phyloP scores from a whole-genome alignment of 1,284 basidiomycete genomes.

The Malassezia vespertilionis region DNA sequence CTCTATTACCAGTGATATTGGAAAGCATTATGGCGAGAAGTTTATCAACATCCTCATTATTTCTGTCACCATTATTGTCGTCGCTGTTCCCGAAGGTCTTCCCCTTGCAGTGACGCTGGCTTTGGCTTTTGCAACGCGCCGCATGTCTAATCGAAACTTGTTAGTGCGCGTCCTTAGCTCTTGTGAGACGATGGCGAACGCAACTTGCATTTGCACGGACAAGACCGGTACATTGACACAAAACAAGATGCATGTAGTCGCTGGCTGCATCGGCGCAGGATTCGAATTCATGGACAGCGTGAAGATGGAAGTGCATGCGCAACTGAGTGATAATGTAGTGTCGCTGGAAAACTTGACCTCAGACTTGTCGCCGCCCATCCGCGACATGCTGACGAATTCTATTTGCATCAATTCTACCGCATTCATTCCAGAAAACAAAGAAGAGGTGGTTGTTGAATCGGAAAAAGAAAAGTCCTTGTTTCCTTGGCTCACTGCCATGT shows the following conservation, averaged over 20 bases:
- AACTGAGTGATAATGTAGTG: slow-evolving; percentile 21
- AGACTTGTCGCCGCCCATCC: slow-evolving; percentile 56
- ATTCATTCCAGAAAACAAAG: slow-evolving; percentile 56
- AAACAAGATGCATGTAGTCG: slow-evolving; percentile 89
- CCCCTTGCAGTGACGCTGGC: slow-evolving; percentile 93
- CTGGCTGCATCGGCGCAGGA: slow-evolving; percentile 82
- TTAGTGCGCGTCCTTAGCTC: slow-evolving; percentile 88
- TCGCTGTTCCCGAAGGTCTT: slow-evolving; percentile 92
- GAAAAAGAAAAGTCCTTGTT: slow-evolving; percentile 14
- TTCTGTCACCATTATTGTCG: slow-evolving; percentile 84
- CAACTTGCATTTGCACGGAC: slow-evolving; percentile 89
- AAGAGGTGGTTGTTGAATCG: slow-evolving; percentile 19
- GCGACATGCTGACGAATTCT: slow-evolving; percentile 66
- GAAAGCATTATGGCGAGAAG: slow-evolving; percentile 69
- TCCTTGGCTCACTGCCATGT: background rate
- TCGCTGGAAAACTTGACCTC: slow-evolving; percentile 4
- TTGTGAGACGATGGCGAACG: slow-evolving; percentile 97
- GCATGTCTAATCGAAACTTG: slow-evolving; percentile 88
- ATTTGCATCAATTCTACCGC: slow-evolving; percentile 91
- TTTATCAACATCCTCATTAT: slow-evolving; percentile 93
- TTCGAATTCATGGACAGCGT: slow-evolving; percentile 80
- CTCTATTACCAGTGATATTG: slow-evolving; percentile 52
- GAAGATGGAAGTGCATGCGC: slow-evolving; percentile 52
- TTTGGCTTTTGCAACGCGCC: slow-evolving; percentile 87
- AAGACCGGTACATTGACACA: slow-evolving; percentile 77